Conservation (phyloP, 768 basidiomycete genomes). For the Amanita fuliginea region DNA sequence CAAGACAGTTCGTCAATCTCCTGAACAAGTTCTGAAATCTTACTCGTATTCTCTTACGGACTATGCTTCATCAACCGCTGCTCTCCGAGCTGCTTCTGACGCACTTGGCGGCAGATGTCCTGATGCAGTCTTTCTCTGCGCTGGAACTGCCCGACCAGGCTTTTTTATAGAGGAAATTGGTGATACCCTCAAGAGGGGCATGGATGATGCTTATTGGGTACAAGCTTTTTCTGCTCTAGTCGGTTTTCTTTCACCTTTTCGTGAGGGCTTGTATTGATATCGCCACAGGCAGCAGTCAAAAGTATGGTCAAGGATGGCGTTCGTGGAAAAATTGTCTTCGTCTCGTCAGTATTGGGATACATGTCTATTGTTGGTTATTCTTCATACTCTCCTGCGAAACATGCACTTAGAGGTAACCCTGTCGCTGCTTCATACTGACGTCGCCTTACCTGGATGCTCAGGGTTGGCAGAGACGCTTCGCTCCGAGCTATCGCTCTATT, state of each 20-base stretch:
- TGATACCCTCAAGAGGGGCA: slow-evolving; percentile 38
- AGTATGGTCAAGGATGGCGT: slow-evolving; percentile 45
- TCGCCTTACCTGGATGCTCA: slow-evolving; percentile 15
- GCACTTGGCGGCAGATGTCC: slow-evolving; percentile 49
- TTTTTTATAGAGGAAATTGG: slow-evolving; percentile 67
- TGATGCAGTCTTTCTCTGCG: slow-evolving; percentile 72
- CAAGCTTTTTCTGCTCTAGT: slow-evolving; percentile 52
- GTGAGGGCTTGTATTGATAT: not conserved
- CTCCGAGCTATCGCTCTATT: slow-evolving; percentile 70
- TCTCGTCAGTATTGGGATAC: slow-evolving; percentile 64
- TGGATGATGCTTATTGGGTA: slow-evolving; percentile 35
- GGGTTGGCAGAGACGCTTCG: slow-evolving; percentile 79
- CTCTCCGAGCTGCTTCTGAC: slow-evolving; percentile 49
- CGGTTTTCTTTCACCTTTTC: slow-evolving; percentile 7
- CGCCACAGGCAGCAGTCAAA: slow-evolving; percentile 50
- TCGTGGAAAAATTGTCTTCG: slow-evolving; percentile 64
- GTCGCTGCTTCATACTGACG: not conserved
- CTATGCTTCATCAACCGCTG: slow-evolving; percentile 40
- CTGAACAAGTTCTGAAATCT: slow-evolving; percentile 48
- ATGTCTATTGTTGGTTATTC: slow-evolving; percentile 73
- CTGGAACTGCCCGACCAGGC: slow-evolving; percentile 59
- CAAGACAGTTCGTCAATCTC: slow-evolving; percentile 40
- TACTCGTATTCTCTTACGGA: slow-evolving; percentile 59
- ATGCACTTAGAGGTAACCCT: slow-evolving; percentile 65
- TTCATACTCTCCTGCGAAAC: slow-evolving; percentile 76